Conservation (phyloP, 2,329 filamentous ascomycete genomes). For the Emericellopsis atlantica region DNA sequence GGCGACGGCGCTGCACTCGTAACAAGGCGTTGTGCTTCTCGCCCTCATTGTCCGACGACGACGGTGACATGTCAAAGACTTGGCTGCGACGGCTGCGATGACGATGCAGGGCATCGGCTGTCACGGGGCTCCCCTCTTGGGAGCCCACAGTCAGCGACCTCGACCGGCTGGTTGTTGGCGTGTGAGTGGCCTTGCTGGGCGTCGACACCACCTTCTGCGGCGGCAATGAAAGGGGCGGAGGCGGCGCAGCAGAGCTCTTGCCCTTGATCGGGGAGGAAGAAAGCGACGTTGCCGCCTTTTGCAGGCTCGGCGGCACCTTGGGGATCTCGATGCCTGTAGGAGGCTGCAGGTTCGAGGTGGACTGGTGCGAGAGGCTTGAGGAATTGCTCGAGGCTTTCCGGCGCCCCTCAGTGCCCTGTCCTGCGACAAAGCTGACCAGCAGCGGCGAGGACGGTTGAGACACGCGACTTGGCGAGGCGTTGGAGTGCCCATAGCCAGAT, state of each 20-base stretch:
- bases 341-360: constrained; percentile 50
- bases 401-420: constrained; percentile 62
- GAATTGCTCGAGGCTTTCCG: constrained; percentile 88
- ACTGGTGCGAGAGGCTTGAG: constrained; percentile 71
- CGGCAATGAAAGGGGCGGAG: constrained; percentile 38
- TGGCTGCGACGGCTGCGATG: constrained; percentile 90
- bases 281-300: constrained; percentile 45
- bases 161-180: constrained; percentile 54
- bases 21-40: constrained; percentile 82
- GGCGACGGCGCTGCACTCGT: constrained; percentile 84
- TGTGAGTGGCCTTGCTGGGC: constrained; percentile 43
- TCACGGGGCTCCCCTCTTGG: constrained; percentile 72
- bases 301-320: constrained; percentile 44
- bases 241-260: constrained; percentile 26
- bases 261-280: constrained; percentile 44
- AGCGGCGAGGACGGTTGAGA: constrained; percentile 61
- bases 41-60: constrained; percentile 94
- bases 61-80: constrained; percentile 91
- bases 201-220: constrained; percentile 48
- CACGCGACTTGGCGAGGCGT: constrained; percentile 74
- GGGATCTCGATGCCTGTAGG: constrained; percentile 61
- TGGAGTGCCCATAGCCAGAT: constrained; percentile 64
- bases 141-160: constrained; percentile 90
- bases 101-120: constrained; percentile 55
- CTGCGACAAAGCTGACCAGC: constrained; percentile 91